phyloP scores from a whole-genome alignment of 164 flowering plant genomes.

The Platanus orientalis region DNA sequence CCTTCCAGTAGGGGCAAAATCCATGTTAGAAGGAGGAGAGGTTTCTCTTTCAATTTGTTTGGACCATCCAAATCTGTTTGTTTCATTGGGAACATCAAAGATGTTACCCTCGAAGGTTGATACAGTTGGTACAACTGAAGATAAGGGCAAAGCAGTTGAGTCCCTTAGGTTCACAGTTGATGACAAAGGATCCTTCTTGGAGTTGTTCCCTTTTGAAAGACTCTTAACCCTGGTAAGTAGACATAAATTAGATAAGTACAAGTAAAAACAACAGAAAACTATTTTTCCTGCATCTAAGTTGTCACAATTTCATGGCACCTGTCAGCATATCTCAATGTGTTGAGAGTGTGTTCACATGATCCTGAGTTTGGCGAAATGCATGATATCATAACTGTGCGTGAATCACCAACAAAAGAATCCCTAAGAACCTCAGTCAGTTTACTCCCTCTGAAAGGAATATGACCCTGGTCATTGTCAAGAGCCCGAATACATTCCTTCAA shows the following conservation, averaged over 20 bases:
- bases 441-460: conserved; percentile 96
- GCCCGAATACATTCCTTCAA: conserved; percentile 94
- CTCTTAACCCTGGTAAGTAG: conserved; percentile 69
- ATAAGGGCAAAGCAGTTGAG: conserved; percentile 42
- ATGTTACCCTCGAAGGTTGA: conserved; percentile 32
- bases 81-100: conserved; percentile 31
- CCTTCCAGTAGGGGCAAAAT: conserved; percentile 45
- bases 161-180: conserved; percentile 43
- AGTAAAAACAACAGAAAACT: neutral
- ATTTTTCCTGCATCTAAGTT: neutral
- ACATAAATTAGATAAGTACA: conserved; percentile 1
- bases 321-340: conserved; percentile 95
- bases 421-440: conserved; percentile 89
- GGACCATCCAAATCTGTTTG: conserved; percentile 49
- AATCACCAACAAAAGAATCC: conserved; percentile 92
- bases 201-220: conserved; percentile 67
- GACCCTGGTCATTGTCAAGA: conserved; percentile 90
- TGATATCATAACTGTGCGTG: conserved; percentile 95
- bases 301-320: conserved; percentile 36
- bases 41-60: conserved; percentile 42
- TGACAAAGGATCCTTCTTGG: conserved; percentile 48
- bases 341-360: conserved; percentile 89
- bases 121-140: conserved; percentile 30
- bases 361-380: conserved; percentile 92
- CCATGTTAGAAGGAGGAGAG: conserved; percentile 29